Evolutionary conservation across 257 asterid genomes (phyloP).

Genomic region (Solanum sitiens): DNA sequence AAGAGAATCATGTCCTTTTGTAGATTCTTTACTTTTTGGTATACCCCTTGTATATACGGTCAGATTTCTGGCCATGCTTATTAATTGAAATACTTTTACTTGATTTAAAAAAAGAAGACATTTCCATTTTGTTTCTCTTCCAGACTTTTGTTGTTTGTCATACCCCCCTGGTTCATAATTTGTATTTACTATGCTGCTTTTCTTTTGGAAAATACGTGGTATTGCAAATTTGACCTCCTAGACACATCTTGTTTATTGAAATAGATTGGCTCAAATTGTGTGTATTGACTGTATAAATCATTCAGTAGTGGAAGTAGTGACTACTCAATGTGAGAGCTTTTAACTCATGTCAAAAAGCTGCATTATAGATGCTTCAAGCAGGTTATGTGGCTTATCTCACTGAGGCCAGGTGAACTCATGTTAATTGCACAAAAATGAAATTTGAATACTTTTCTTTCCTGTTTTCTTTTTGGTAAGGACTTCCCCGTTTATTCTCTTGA

Average conservation of each 20-base stretch:
- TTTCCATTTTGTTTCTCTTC: not conserved
- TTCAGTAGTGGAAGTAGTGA: not conserved
- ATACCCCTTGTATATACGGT: not conserved
- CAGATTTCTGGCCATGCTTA: too few relatives aligned
- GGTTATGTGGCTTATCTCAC: not conserved
- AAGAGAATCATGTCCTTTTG: not conserved
- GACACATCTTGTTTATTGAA: not conserved
- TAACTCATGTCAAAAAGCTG: not conserved
- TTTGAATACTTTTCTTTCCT: not conserved
- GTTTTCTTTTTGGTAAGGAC: not conserved
- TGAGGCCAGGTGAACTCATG: not conserved
- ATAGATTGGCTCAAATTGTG: not conserved
- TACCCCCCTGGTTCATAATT: not conserved
- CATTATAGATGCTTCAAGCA: not conserved
- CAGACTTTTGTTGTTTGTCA: not conserved
- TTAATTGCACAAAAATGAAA: not conserved
- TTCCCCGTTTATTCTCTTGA: not conserved
- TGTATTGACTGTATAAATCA: not conserved
- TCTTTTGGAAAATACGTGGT: not conserved
- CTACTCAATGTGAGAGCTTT: not conserved
- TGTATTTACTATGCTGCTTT: not conserved
- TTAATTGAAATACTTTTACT: not conserved
- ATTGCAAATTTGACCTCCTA: not conserved
- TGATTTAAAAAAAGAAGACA: not conserved
- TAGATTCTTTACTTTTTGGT: not conserved